Base-by-base conservation (phyloP, 352 stramenopile species). In the Phytophthora syringae region DNA sequence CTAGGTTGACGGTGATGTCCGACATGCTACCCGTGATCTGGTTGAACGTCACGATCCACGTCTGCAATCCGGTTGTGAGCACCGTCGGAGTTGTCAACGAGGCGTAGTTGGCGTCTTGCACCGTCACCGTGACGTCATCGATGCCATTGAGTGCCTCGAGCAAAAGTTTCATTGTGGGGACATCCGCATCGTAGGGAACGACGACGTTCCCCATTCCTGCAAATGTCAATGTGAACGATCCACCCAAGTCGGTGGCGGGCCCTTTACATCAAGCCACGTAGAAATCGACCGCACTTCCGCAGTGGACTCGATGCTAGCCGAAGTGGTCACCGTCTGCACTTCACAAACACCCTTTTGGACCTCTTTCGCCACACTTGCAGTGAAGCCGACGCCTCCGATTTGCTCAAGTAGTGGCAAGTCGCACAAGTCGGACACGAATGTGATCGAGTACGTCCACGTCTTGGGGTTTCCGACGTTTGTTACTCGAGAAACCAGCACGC, bases 281-380 rank as follows among this genome's bases (percentile, higher is more conserved):
- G 74, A 83, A 32, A 99, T 88, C 0, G 76, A 88, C 67, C 98
- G 90, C 6, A 98, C 80, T 54, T 98, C 92, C 0, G 91, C 73
- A 2, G 89, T 88, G 34, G 97, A 98, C 44, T 94, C 85, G 5
- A 93, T 80, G 48, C 97, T 97, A 7, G 88, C 81, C 16, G 92
- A 95, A 12, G 94, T 91, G 2, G 88, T 91, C 32, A 99, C 84
- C 0, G 92, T 98, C 79, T 99, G 97, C 6, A 99, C 83, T 69
- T 99, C 97, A 16, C 95, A 97, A n/a, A 92, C 63, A 28, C 96
- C 97, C 13, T 88, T 88, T 16, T 93, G 84, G 2, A 95, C 52
- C 49, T 93, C 73, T 0, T 48, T 90, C 15, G 72, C n/a, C 7
- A 80, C 64, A 0, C 71, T 62, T 0, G 34, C 64, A 82, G 6